Conservation (phyloP, 345 rosid species). For the Lepidium aucheri region DNA sequence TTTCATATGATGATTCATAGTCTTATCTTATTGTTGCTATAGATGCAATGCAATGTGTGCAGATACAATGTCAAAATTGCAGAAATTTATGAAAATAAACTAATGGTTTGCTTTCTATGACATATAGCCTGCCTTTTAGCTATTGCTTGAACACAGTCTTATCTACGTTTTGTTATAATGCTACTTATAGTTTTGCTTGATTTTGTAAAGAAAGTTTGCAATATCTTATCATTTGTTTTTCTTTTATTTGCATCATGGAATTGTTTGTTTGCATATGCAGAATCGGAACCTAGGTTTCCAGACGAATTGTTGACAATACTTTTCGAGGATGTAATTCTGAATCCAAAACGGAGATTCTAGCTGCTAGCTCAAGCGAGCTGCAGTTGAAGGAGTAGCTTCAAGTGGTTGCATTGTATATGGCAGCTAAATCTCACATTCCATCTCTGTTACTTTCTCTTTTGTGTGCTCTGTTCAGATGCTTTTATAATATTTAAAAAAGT, state of each 20-base stretch:
- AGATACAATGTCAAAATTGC: background rate
- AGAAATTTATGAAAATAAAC: too few species aligned
- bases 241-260: background rate
- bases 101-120: too few species aligned
- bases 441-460: background rate
- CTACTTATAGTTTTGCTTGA: background rate
- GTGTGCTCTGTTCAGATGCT: background rate
- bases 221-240: background rate
- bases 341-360: conserved; percentile 18
- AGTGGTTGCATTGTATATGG: background rate
- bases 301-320: conserved; percentile 70
- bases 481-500: background rate
- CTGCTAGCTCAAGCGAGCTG: conserved; percentile 32
- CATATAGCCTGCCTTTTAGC: background rate
- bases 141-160: background rate
- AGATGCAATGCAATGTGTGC: background rate
- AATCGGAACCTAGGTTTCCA: conserved; percentile 97
- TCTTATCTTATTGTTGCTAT: background rate
- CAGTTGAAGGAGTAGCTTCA: conserved; percentile 32
- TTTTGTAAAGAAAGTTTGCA: background rate
- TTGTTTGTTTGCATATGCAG: conserved; percentile 30
- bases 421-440: background rate
- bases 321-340: conserved; percentile 25
- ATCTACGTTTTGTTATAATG: background rate
- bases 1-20: background rate